Evolutionary conservation across 2,329 filamentous ascomycete genomes (phyloP).

Genomic region (Fusarium robinianum): DNA sequence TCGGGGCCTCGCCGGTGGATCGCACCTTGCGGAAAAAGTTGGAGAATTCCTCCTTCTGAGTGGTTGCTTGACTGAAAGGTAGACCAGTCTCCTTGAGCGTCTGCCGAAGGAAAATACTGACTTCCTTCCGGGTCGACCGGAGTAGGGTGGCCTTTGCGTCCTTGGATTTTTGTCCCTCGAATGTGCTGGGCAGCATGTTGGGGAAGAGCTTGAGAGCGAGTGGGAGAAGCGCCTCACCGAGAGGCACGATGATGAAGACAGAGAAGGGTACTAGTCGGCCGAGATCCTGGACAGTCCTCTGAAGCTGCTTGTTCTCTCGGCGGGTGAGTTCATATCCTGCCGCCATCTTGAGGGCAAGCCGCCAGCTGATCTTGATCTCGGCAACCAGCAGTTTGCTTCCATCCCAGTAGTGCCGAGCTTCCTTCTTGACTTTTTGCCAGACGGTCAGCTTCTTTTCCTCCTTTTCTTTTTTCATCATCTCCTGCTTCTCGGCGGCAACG

Average conservation of each 20-base stretch:
- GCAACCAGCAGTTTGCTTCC: slow-evolving; percentile 92
- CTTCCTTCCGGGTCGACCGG: slow-evolving; percentile 87
- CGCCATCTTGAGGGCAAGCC: slow-evolving; percentile 93
- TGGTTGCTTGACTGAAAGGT: slow-evolving; percentile 79
- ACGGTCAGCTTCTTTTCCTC: slow-evolving; percentile 86
- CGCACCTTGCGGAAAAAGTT: slow-evolving; percentile 98
- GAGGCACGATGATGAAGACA: slow-evolving; percentile 94
- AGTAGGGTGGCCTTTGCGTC: slow-evolving; percentile 84
- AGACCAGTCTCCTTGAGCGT: slow-evolving; percentile 93
- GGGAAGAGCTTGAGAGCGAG: slow-evolving; percentile 94
- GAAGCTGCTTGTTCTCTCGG: slow-evolving; percentile 89
- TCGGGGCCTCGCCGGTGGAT: slow-evolving; percentile 87
- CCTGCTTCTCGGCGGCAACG: slow-evolving; percentile 59
- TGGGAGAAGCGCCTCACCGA: slow-evolving; percentile 90
- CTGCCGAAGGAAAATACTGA: slow-evolving; percentile 84
- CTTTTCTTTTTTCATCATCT: slow-evolving; percentile 62
- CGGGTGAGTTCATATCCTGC: slow-evolving; percentile 95
- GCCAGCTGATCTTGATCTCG: slow-evolving; percentile 90
- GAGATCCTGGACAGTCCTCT: slow-evolving; percentile 91
- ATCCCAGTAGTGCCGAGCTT: slow-evolving; percentile 95
- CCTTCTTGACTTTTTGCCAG: slow-evolving; percentile 93
- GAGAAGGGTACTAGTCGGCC: slow-evolving; percentile 93
- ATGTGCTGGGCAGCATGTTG: slow-evolving; percentile 95
- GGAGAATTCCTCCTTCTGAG: slow-evolving; percentile 90
- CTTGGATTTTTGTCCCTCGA: slow-evolving; percentile 88